phyloP scores from a whole-genome alignment of 176 grass and related monocot species.

The Triticum monococcum region DNA sequence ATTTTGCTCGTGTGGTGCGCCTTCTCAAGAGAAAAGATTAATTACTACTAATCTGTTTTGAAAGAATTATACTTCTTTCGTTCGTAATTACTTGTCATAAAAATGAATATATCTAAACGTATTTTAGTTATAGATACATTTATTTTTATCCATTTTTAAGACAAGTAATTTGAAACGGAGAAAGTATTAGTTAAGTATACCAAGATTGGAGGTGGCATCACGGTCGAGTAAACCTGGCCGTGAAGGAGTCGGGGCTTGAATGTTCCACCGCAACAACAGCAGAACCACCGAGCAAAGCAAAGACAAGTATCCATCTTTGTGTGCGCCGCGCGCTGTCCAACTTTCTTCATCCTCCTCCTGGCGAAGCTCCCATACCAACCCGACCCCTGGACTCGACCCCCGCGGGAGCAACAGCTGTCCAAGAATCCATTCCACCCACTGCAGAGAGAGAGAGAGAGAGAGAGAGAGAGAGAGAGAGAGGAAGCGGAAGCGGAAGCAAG shows the following conservation, averaged over 20 bases:
- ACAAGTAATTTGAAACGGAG: no score
- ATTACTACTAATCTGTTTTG: no score
- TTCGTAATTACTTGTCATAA: no score
- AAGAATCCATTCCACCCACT: constrained; percentile 4
- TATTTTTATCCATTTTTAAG: no score
- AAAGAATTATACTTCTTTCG: no score
- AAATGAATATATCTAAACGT: no score
- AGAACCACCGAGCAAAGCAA: background rate
- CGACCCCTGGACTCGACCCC: background rate
- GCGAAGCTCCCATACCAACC: background rate
- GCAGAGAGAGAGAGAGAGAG: background rate
- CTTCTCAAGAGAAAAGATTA: no score
- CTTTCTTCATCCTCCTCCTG: background rate
- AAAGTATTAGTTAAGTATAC: no score
- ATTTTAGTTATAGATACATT: no score
- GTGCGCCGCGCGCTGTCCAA: background rate
- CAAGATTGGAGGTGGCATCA: background rate
- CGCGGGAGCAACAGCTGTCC: constrained; percentile 5
- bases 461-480: background rate
- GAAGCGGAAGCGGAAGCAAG: background rate
- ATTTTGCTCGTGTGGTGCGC: no score
- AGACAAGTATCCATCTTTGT: background rate
- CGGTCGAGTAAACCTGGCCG: background rate
- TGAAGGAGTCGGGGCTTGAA: background rate
- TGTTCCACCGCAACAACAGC: background rate